Evolutionary conservation across 345 rosid genomes (phyloP), one percentile per base, ranked within the genome.

Genomic region (Lepidium aucheri): DNA sequence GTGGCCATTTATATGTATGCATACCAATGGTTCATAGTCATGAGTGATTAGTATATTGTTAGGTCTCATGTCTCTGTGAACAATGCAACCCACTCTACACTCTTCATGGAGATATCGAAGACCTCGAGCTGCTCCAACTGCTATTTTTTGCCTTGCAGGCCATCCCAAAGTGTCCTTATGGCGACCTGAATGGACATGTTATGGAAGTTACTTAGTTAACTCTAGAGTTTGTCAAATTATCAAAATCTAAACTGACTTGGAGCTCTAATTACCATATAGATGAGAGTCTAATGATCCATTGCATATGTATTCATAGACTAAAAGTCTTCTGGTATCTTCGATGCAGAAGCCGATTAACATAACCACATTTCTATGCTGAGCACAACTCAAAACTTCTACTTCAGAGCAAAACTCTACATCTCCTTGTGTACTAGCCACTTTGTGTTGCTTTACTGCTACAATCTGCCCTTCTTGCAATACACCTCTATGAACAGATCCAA

Each of bases 51-150:
- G 85, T 72, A 87, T 78, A 57, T 83, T 83, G 52, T 74, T 83
- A 39, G 93, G 89, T 53, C 90, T 70, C 71, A 87, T 73, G 71
- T 84, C 93, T 47, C 93, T 59, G 30, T 87, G 93, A 20, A 81
- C 78, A 60, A 87, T 84, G 74, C 90, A 84, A 1, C 93, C 93
- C 1, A 83, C 89, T 78, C 89, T 65, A 50, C 89, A 86, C 68
- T 84, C 93, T 74, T 86, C 89, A 45, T 86, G 93, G 35, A 86
- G 87, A 65, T 84, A 86, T 51, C 86, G 53, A 71, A 86, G 76
- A 33, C 93, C 93, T 74, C 87, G 55, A 10, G 89, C 93, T 16
- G 89, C 87, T 40, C 93, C 93, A 33, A 77, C 68, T 8, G 90
- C 90, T 32, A 84, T 80, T 63, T 78, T 81, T 76, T 77, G 80